A percentile compares a stretch with the other conserved stretches of the same genome.
These are phyloP conservation scores for Fusarium ramigenum DNA, from an alignment of 2,329 filamentous ascomycete species.

Conservation along the genomic window DNA sequence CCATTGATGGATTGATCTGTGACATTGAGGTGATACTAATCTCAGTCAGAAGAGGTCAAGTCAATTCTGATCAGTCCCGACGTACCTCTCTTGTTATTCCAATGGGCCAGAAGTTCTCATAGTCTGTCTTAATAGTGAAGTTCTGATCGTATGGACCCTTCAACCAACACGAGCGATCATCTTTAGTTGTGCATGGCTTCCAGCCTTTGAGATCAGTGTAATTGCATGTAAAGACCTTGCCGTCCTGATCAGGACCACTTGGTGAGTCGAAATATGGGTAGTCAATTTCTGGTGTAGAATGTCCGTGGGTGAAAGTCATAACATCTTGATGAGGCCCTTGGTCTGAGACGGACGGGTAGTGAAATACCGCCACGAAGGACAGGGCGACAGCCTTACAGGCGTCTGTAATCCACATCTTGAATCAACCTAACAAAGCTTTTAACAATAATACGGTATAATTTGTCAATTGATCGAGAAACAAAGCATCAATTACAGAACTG, in stretches of 20 bases:
- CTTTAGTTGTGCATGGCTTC: background rate
- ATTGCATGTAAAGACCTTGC: background rate
- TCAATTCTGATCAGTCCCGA: too few species aligned
- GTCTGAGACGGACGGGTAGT: background rate
- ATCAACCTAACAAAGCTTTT: fast-evolving
- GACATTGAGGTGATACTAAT: background rate
- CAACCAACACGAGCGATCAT: slow-evolving; percentile 1
- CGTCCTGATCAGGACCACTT: background rate
- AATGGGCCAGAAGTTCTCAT: slow-evolving; percentile 10
- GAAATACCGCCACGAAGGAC: background rate
- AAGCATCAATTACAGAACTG: background rate
- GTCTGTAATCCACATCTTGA: slow-evolving; percentile 9
- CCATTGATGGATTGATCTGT: slow-evolving; percentile 13
- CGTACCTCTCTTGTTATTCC: background rate
- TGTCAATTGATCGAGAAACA: background rate
- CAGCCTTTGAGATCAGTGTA: slow-evolving; percentile 3
- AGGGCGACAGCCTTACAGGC: slow-evolving; percentile 4
- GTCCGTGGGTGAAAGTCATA: background rate
- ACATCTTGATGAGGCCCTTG: background rate
- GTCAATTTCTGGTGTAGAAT: background rate
- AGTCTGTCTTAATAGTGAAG: background rate
- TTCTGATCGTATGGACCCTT: background rate
- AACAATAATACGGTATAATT: background rate
- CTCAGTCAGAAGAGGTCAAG: background rate
- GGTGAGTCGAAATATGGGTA: background rate